Evolutionary conservation across 176 grass and related monocot species (phyloP), one percentile per base, ranked within the genome.

Genomic region (Carex kokanica): DNA sequence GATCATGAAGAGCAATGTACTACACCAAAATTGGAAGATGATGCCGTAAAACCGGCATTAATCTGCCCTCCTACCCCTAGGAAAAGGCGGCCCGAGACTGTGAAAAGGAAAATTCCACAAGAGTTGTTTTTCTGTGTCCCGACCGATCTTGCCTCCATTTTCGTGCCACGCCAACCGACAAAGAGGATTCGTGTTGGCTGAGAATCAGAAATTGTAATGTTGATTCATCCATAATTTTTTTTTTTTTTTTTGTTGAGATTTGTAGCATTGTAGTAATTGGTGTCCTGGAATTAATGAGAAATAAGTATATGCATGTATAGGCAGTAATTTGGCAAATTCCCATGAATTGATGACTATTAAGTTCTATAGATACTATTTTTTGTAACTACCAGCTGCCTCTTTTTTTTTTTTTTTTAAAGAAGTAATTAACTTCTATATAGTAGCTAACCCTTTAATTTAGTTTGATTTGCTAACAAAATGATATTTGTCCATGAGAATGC

Each of bases 31-130:
- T 83, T 86, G 38, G 79, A 72, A 0, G 75, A 84, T 3, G 78
- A 84, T 63, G 21, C 67, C 11, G 61, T 92, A 17, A 61, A 70
- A 75, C 77, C 88, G 4, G 60, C 71, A 2, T 57, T 60, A 18
- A 85, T 84, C 71, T 93, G 92, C 81, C 95, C 95, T 3, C 86
- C 92, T 11, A 87, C 94, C 1, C 94, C 94, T 1, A 80, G 87
- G 82, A 97, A 90, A 78, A 84, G 84, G 47, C 49, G 65, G 38
- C 58, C n/a, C 73, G 3, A 75, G 60, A 1, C 58, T 31, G 10
- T 1, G 92, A 88, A 86, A 88, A 51, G 80, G 87, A 88, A 93
- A 92, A 88, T 83, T 55, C 75, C 64, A 68, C 82, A n/a, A 49
- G 87, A 82, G 40, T 60, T 66, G n/a, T 90, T 93, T 81, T 85